Evolutionary conservation across 2,329 filamentous ascomycete species (phyloP).

Genomic region (Xylariomycetidae sp.): DNA sequence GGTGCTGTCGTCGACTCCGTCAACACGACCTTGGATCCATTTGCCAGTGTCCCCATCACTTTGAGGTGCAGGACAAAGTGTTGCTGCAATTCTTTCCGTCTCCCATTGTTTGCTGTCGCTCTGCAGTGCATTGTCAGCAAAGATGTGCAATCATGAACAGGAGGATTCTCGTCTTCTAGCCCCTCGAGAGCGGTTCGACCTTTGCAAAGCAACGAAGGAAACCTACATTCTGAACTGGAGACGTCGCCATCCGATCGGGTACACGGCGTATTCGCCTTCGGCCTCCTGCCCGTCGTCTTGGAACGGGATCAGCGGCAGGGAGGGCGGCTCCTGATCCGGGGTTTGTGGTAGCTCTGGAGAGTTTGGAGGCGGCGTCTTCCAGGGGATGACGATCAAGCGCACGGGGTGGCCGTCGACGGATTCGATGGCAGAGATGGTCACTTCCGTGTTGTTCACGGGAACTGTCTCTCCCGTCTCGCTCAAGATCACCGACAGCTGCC

Average conservation of each 20-base stretch:
- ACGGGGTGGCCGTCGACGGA: conserved; percentile 89
- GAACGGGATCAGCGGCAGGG: conserved; percentile 67
- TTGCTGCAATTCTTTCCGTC: conserved; percentile 90
- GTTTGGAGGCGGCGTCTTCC: conserved; percentile 89
- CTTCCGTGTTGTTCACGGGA: conserved; percentile 74
- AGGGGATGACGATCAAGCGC: conserved; percentile 92
- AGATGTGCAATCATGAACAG: too few relatives aligned
- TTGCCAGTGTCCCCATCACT: conserved; percentile 75
- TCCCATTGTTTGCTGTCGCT: conserved; percentile 92
- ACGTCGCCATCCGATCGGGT: conserved; percentile 90
- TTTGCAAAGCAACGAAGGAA: too few relatives aligned
- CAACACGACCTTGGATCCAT: conserved; percentile 74
- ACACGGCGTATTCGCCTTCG: conserved; percentile 80
- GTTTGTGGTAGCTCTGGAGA: conserved; percentile 59
- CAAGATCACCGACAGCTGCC: conserved; percentile 66
- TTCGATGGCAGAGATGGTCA: conserved; percentile 86
- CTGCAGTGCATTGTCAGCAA: too few relatives aligned
- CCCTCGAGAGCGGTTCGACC: too few relatives aligned
- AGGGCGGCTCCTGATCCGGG: conserved; percentile 77
- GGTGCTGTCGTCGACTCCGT: conserved; percentile 82
- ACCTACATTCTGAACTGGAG: conserved; percentile 79
- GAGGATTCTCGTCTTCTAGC: too few relatives aligned
- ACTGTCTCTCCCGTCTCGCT: conserved; percentile 80
- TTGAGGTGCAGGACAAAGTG: conserved; percentile 90
- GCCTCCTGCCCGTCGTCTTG: conserved; percentile 52